Base-by-base conservation (phyloP, 176 grass and related monocot genomes). In the Saccharum spontaneum region DNA sequence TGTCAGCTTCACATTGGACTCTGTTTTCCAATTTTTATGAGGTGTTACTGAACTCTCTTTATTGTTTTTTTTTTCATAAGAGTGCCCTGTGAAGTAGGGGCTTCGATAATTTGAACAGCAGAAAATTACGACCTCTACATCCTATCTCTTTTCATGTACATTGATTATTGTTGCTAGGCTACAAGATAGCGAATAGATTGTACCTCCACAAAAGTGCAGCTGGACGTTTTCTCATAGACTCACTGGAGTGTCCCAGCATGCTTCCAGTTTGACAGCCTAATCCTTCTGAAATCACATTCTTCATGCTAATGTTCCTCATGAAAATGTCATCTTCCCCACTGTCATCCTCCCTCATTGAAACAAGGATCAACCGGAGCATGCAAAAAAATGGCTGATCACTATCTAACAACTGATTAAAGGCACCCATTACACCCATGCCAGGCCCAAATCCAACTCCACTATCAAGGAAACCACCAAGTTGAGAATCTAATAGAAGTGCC, bases 321-420 rank as follows among this genome's bases (percentile, higher is more conserved):
- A 99, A 89, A 76, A 88, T 76, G 62, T 96, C 97, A 65, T 88
- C 84, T 84, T 94, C 91, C 48, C 93, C 90, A 69, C 84, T 89
- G 69, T 99, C 97, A 86, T 99, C 93, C 79, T 99, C 97, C 87
- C 97, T 94, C 97, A 99, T 92, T 34, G 93, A 95, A 91, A 90
- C 86, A 92, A 99, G 97, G 73, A 90, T 86, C 90, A 94, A 89
- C 41, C 97, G 83, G 22, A 99, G 91, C 97, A 99, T 99, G 71
- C 97, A 99, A 79, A 99, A 86, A 91, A 99, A 99, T 82, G 97
- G 97, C 75, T 99, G 97, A 67, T 99, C 97, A 39, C 97, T 99
- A 85, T 99, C 97, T 89, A 99, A 78, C 70, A 96, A 87, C 84
- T 96, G 97, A 88, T 96, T 94, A 62, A 99, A 90, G 81, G 97